Evolutionary conservation across 768 basidiomycete genomes (phyloP).

Genomic region (Cystofilobasidium macerans): DNA sequence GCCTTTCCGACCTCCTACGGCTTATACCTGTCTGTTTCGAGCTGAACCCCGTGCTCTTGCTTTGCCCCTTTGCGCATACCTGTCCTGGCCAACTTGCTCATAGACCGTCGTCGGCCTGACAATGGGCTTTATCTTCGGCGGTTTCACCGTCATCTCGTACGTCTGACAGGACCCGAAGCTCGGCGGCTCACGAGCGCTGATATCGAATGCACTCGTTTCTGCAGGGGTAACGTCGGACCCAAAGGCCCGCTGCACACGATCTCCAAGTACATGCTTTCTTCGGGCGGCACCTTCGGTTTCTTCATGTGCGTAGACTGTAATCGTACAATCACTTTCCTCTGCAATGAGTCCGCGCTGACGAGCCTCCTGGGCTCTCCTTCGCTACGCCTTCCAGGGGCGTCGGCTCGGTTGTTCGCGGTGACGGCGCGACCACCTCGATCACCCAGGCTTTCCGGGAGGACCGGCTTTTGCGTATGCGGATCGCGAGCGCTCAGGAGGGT

Average conservation of each 20-base stretch:
- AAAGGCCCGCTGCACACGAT: constrained; percentile 81
- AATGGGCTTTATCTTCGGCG: constrained; percentile 94
- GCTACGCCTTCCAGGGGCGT: constrained; percentile 10
- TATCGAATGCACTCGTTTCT: too few species aligned
- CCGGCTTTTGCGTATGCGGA: constrained; percentile 1
- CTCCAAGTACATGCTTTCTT: constrained; percentile 96
- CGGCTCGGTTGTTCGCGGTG: constrained; percentile 25
- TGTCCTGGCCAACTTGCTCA: neutral
- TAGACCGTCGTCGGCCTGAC: constrained; percentile 61
- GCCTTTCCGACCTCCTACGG: too few species aligned
- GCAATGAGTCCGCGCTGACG: neutral
- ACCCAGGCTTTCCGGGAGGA: constrained; percentile 19
- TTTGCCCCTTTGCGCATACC: too few species aligned
- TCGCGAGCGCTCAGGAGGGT: constrained; percentile 16
- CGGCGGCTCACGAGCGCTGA: too few species aligned
- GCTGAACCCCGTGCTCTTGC: neutral
- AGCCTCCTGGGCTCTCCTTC: neutral
- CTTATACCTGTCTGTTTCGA: too few species aligned
- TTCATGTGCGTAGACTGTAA: constrained; percentile 73
- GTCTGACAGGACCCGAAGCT: too few species aligned
- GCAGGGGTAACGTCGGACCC: constrained; percentile 78
- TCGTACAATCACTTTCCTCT: constrained; percentile 49
- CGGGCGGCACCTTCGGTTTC: constrained; percentile 87
- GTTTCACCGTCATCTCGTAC: constrained; percentile 79
- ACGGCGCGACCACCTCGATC: constrained; percentile 4